Base-by-base conservation (phyloP, 129 eudicot species). In the Centaurea solstitialis region DNA sequence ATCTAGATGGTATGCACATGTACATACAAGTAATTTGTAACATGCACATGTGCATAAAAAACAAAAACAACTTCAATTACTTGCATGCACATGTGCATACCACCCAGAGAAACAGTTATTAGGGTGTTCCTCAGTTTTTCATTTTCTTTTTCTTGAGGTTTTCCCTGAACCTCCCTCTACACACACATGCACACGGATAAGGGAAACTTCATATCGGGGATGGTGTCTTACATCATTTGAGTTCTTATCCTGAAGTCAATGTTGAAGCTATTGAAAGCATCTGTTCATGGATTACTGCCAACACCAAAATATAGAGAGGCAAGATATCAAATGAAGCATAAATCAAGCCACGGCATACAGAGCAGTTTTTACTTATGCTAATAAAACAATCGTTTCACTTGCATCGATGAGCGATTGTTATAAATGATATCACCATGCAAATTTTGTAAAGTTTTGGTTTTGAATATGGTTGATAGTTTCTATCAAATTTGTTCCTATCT, bases 141-240 rank as follows among this genome's bases (percentile, higher is more conserved):
- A 33, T 33, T 33, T 30, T 33, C 37, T 33, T 33, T 33, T 33
- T 33, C 1, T 1, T 1, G 37, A 33, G 37, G 37, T 0, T 33
- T 33, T 33, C 37, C 37, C 37, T 2, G 37, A 33, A 33, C 37
- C 37, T 1, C 37, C 37, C 37, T 33, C 37, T 15, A 50, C 1
- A 15, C 13, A 47, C 17, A 50, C 18, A 50, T 5, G 15, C 17
- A 50, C 4, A 50, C 7, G 30, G 33, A 0, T 33, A 33, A 5
- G 22, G 8, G 57, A 59, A 3, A 35, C 39, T 9, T 26, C 41
- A 33, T 4, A 57, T 35, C 15, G 37, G 39, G 43, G 73, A 77
- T 62, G 57, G 67, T 65, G 35, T 73, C 87, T 80, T 84, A 77
- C 81, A 62, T 76, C 65, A 70, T 73, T 68, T 59, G 68, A 43